Conservation (phyloP, 2,329 filamentous ascomycete species). For the Nemania sp. region DNA sequence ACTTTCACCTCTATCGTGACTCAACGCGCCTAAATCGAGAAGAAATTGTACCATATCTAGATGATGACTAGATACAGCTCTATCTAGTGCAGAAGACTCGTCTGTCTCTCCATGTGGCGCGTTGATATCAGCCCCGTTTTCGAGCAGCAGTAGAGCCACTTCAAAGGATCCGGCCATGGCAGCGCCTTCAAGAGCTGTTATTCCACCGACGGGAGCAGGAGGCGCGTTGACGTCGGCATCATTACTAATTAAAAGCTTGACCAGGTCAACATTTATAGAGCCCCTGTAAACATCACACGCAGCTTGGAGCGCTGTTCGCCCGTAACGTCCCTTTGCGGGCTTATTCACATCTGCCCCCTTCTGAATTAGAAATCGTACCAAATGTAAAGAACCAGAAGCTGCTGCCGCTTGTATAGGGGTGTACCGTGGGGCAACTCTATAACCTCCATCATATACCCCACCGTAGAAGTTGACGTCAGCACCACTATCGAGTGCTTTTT, state of each 20-base stretch:
- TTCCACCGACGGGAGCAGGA: too few species aligned
- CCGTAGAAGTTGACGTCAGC: constrained; percentile 13
- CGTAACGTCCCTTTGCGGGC: constrained; percentile 24
- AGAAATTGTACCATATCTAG: constrained; percentile 41
- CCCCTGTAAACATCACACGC: background rate
- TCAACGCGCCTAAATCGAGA: constrained; percentile 37
- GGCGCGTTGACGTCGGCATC: background rate
- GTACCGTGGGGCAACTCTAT: background rate
- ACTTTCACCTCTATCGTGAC: constrained; percentile 22
- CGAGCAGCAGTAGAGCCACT: constrained; percentile 31
- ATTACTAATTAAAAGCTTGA: background rate
- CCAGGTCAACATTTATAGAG: background rate
- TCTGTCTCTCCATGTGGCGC: background rate
- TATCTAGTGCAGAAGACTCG: constrained; percentile 32
- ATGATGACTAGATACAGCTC: background rate
- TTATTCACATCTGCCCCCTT: constrained; percentile 38
- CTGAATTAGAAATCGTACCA: constrained; percentile 25
- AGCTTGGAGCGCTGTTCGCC: constrained; percentile 20
- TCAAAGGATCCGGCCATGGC: constrained; percentile 29
- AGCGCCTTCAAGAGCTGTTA: background rate
- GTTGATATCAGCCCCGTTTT: constrained; percentile 38
- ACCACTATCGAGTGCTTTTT: constrained; percentile 3
- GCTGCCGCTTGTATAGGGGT: constrained; percentile 15
- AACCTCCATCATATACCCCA: too few species aligned
- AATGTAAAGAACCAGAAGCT: constrained; percentile 3